phyloP scores from a whole-genome alignment of 2,329 filamentous ascomycete genomes.

The Allantophomopsis lycopodina region DNA sequence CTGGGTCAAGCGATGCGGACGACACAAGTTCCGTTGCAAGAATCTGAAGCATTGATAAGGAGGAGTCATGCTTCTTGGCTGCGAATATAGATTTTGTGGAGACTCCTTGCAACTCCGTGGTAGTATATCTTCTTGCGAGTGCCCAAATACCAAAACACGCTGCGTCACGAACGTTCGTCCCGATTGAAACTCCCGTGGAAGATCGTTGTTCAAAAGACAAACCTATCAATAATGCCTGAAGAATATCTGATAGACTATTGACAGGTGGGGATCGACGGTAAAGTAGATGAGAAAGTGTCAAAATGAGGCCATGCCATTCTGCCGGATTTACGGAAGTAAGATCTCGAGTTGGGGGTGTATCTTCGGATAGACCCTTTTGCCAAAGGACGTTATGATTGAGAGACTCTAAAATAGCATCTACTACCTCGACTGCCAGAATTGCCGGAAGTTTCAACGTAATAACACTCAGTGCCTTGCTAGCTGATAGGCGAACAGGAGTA shows the following conservation, averaged over 20 bases:
- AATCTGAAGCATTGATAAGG: conserved; percentile 45
- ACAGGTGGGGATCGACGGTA: conserved; percentile 73
- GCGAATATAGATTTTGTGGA: conserved; percentile 20
- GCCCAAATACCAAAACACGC: conserved; percentile 96
- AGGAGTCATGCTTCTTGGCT: conserved; percentile 19
- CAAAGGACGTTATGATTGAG: conserved; percentile 44
- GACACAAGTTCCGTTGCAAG: conserved; percentile 72
- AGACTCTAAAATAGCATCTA: conserved; percentile 71
- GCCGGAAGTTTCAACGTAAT: conserved; percentile 68
- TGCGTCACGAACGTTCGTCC: conserved; percentile 85
- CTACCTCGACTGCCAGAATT: conserved; percentile 74
- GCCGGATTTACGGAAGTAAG: conserved; percentile 66
- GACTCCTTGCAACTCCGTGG: conserved; percentile 57
- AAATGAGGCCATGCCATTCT: conserved; percentile 83
- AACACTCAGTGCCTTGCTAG: conserved; percentile 84
- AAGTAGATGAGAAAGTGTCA: conserved; percentile 76
- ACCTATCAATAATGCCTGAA: conserved; percentile 65
- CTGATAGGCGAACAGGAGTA: conserved; percentile 78
- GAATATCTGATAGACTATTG: conserved; percentile 54
- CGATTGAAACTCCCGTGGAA: conserved; percentile 70
- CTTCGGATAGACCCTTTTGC: conserved; percentile 12
- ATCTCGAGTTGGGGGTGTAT: conserved; percentile 28
- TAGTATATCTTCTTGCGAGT: conserved; percentile 74
- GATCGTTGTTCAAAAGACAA: conserved; percentile 82
- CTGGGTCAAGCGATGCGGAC: conserved; percentile 73